These are phyloP conservation scores for Rhizopogon vesiculosus DNA, from an alignment of 768 basidiomycete species.

Conservation along the genomic window DNA sequence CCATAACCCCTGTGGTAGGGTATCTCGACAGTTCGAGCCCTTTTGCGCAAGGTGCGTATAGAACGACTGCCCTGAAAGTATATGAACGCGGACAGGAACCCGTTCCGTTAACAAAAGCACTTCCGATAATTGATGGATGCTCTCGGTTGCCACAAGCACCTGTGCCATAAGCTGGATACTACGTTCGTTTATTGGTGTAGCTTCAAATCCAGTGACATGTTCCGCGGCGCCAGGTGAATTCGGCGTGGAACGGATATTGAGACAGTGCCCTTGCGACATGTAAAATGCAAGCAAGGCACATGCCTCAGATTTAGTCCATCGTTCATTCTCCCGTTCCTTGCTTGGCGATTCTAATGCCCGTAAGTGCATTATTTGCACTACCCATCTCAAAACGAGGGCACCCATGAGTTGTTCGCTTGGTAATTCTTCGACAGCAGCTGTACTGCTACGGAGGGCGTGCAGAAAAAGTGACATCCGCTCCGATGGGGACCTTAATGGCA, in stretches of 20 bases:
- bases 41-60: conserved; percentile 46
- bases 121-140: conserved; percentile 56
- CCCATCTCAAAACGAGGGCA: conserved; percentile 61
- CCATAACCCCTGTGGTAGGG: conserved; percentile 36
- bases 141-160: conserved; percentile 51
- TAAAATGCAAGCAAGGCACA: conserved; percentile 54
- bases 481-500: conserved; percentile 45
- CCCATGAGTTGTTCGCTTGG: conserved; percentile 41
- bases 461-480: conserved; percentile 55
- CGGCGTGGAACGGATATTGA: conserved; percentile 4
- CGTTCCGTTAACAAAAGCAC: conserved; percentile 50
- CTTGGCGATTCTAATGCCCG: conserved; percentile 47
- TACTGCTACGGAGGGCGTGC: conserved; percentile 51
- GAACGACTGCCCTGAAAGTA: conserved; percentile 57
- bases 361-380: conserved; percentile 43
- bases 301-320: conserved; percentile 66
- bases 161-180: conserved; percentile 70
- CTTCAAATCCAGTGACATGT: conserved; percentile 1
- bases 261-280: conserved; percentile 7
- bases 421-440: conserved; percentile 40
- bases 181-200: conserved; percentile 42
- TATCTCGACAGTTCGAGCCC: conserved; percentile 12
- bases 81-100: conserved; percentile 40
- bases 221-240: conserved; percentile 13
- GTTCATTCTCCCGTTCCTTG: conserved; percentile 59